Conservation (phyloP, 306 rosid species). For the Biancaea sappan region DNA sequence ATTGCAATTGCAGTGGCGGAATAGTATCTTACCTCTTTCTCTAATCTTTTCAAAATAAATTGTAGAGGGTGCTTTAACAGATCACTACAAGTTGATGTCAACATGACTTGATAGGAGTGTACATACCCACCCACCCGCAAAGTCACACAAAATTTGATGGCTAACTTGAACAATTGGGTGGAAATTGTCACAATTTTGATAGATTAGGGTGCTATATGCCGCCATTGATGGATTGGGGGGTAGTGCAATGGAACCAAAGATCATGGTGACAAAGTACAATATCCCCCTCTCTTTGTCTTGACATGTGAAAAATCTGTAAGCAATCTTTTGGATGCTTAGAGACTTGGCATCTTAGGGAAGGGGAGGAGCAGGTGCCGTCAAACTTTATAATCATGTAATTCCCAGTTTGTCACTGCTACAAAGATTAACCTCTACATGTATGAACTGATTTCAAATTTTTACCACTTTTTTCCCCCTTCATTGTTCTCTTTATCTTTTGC, state of each 20-base stretch:
- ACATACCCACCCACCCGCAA: neutral
- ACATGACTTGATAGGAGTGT: neutral
- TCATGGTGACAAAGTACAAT: neutral
- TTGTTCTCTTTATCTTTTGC: neutral
- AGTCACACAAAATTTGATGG: neutral
- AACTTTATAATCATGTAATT: neutral
- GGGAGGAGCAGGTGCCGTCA: neutral
- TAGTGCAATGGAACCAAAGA: neutral
- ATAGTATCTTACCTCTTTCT: neutral
- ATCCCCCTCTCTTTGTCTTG: neutral
- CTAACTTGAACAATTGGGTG: neutral
- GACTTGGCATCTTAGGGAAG: neutral
- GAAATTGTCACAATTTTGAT: neutral
- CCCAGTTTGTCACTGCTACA: neutral
- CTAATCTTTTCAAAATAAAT: neutral
- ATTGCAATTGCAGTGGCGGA: neutral
- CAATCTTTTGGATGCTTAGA: neutral
- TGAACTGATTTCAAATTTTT: neutral
- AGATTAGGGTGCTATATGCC: neutral
- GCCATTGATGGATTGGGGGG: neutral
- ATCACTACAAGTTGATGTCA: neutral
- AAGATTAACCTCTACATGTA: neutral
- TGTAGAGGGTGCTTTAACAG: neutral
- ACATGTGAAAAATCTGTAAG: neutral
- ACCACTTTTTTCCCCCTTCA: neutral